A percentile compares a stretch with the other conserved stretches of the same genome.
Evolutionary conservation across 1,284 basidiomycete genomes (phyloP).

Genomic region (Tilletia caries): DNA sequence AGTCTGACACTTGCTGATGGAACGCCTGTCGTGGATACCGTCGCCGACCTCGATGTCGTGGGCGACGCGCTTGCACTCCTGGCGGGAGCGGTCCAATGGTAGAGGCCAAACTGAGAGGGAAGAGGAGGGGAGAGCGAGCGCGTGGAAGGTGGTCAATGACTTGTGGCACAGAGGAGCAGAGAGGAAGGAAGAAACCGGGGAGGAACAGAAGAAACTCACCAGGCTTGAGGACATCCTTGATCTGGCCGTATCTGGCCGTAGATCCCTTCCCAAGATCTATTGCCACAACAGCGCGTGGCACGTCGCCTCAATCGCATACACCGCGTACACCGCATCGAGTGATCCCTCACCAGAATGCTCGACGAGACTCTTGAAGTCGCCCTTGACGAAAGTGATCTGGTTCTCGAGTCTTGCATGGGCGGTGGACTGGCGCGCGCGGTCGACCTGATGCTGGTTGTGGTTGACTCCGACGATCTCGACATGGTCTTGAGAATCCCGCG

Average conservation of each 20-base stretch:
- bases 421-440: conserved; percentile 80
- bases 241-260: conserved; percentile 96
- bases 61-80: conserved; percentile 83
- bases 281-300: conserved; percentile 94
- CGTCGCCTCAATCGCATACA: conserved; percentile 85
- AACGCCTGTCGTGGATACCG: conserved; percentile 96
- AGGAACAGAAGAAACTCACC: conserved; percentile 70
- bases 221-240: conserved; percentile 88
- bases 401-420: conserved; percentile 70
- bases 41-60: conserved; percentile 77
- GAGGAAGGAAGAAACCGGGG: conserved; percentile 53
- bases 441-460: conserved; percentile 95
- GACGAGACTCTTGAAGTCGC: conserved; percentile 89
- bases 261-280: conserved; percentile 50
- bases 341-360: conserved; percentile 89
- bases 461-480: conserved; percentile 83
- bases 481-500: conserved; percentile 49
- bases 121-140: too few relatives aligned
- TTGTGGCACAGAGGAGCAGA: conserved; percentile 17
- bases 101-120: conserved; percentile 76
- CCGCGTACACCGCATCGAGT: conserved; percentile 86
- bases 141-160: too few relatives aligned
- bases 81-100: conserved; percentile 89
- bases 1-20: conserved; percentile 83
- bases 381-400: conserved; percentile 60